Base-by-base conservation (phyloP, 2,329 filamentous ascomycete genomes). In the Claviceps sp. region DNA sequence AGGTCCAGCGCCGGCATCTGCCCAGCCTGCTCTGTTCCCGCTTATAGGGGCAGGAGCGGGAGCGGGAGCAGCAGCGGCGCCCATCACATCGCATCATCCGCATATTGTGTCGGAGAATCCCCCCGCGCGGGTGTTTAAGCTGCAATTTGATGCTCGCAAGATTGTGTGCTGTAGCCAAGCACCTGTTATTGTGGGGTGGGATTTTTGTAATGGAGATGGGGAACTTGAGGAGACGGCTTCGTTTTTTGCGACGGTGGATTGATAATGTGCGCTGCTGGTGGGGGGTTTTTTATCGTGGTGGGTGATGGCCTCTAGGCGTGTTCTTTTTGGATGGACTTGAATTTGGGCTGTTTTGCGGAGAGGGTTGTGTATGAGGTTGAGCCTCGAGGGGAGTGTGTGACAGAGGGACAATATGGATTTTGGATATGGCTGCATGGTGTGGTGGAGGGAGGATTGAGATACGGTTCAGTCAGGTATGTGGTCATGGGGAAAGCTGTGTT, bases 131-230 rank as follows among this genome's bases (percentile, higher is more conserved):
- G 87, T 98, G 3, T 98, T 97, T 74, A 98, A 98, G 68, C 74
- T 97, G 39, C 93, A 98, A 66, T 98, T 96, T 59, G 93, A 98
- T 64, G 87, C 89, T 1, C 80, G 89, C 22, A 83, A 90, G 60
- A 94, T 98, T 59, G 85, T 98, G 51, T 96, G 90, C 70, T 96
- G 91, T 65, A 93, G 87, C 57, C 90, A 97, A 66, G 89, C 93
- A 52, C 84, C 84, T 41, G 82, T 85, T 16, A 97, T 98, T 62
- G 89, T 97, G 0, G 93, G 90, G 0, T 98, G 93, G 93, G 93
- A 98, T 67, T 98, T 97, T 74, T 93, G 89, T 54, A 88, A 89
- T 59, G 85, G 81, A 4, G 90, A 98, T 58, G 69, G 78, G 52
- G 85, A 94, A 59, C 78, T 96, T 50, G 80, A 88, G 52, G 83